Percentiles rank a stretch among this genome's conserved stretches.
These are phyloP conservation scores for Jimgerdemannia flammicorona DNA, from an alignment of 192 early-diverging fungal species.

Conservation along the genomic window DNA sequence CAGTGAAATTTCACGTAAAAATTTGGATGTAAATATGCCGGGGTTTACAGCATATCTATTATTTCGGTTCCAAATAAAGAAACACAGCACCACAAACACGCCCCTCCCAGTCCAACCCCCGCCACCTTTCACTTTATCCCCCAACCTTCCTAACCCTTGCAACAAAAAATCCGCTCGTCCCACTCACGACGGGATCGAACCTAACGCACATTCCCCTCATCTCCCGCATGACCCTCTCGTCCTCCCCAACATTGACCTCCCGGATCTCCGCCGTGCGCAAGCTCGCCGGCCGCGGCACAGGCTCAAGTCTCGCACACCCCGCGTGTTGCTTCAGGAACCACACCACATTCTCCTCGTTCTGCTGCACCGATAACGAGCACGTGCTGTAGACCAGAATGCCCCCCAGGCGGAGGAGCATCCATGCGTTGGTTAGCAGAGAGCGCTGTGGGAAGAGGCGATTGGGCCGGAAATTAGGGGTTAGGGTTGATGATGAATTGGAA, in stretches of 20 bases:
- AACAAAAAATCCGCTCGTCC: constrained; percentile 79
- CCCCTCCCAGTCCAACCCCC: too few species aligned
- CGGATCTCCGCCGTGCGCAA: constrained; percentile 33
- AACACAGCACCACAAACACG: too few species aligned
- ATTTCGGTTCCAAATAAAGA: too few species aligned
- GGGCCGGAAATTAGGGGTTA: neutral
- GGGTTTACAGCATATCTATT: too few species aligned
- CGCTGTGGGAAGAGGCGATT: constrained; percentile 32
- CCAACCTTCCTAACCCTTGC: constrained; percentile 65
- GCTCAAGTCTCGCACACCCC: constrained; percentile 47
- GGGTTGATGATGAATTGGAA: neutral
- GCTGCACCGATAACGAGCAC: constrained; percentile 67
- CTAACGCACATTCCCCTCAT: constrained; percentile 44
- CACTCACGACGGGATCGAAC: constrained; percentile 62
- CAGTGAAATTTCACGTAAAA: too few species aligned
- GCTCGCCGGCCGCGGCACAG: constrained; percentile 35
- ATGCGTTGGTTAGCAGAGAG: constrained; percentile 71
- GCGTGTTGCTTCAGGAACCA: constrained; percentile 63
- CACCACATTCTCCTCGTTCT: constrained; percentile 84
- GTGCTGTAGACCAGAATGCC: constrained; percentile 90
- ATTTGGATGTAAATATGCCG: too few species aligned
- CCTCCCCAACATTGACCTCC: constrained; percentile 10
- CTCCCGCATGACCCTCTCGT: constrained; percentile 13
- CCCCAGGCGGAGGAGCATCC: constrained; percentile 63
- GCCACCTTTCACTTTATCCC: too few species aligned